A percentile compares a stretch with the other conserved stretches of the same genome.
Conservation (phyloP, 768 basidiomycete species). For the Gyrodon lividus region DNA sequence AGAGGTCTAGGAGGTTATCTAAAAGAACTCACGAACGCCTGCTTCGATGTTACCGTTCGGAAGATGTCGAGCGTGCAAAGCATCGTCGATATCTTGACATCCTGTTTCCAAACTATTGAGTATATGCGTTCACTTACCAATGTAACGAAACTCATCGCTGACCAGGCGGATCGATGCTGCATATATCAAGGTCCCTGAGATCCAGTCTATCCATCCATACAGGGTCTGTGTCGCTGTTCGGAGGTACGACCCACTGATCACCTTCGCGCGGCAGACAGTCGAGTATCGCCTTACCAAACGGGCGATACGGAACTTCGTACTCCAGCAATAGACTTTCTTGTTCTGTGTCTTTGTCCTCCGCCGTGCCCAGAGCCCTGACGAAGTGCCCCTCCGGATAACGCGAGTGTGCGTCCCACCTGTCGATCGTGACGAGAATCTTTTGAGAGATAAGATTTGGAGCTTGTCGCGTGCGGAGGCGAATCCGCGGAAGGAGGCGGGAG, state of each 20-base stretch:
- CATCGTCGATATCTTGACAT: constrained; percentile 98
- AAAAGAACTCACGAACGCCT: constrained; percentile 85
- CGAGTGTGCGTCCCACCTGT: constrained; percentile 84
- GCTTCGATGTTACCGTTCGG: constrained; percentile 96
- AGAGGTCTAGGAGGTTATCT: not conserved
- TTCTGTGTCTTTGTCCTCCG: constrained; percentile 94
- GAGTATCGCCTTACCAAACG: constrained; percentile 94
- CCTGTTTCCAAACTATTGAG: constrained; percentile 41
- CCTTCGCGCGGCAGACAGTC: constrained; percentile 90
- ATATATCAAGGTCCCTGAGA: constrained; percentile 79
- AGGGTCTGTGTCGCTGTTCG: constrained; percentile 50
- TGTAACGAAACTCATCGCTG: constrained; percentile 15
- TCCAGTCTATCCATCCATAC: constrained; percentile 88
- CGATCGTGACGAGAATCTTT: constrained; percentile 95
- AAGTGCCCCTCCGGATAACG: constrained; percentile 97
- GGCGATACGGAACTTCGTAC: constrained; percentile 93
- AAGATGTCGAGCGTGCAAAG: constrained; percentile 82
- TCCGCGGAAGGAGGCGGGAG: constrained; percentile 87
- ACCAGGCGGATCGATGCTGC: constrained; percentile 98
- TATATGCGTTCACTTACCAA: not conserved
- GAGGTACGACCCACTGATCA: constrained; percentile 89
- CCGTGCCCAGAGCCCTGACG: constrained; percentile 86
- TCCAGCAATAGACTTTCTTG: constrained; percentile 92
- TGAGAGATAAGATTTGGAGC: constrained; percentile 85
- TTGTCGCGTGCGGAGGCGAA: constrained; percentile 92